Evolutionary conservation across 257 asterid genomes (phyloP).

Genomic region (Sherardia arvensis): DNA sequence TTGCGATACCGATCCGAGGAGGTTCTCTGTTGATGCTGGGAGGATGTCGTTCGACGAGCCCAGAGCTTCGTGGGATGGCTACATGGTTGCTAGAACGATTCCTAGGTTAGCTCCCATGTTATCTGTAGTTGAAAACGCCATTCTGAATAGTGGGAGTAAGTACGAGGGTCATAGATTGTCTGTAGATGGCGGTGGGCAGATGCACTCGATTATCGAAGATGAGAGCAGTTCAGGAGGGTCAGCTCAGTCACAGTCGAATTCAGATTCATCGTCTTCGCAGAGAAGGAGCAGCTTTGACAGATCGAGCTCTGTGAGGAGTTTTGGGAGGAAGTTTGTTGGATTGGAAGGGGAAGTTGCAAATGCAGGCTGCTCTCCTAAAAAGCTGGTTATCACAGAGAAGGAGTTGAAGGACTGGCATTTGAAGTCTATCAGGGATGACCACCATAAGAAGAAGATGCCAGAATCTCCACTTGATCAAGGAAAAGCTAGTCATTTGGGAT

Average conservation of each 20-base stretch:
- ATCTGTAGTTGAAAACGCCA: conserved; percentile 60
- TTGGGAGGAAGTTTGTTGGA: conserved; percentile 44
- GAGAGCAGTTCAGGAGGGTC: conserved; percentile 79
- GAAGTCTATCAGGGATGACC: conserved; percentile 38
- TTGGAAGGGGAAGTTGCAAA: conserved; percentile 41
- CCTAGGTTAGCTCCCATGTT: conserved; percentile 84
- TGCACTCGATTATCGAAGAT: conserved; percentile 79
- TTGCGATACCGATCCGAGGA: conserved; percentile 54
- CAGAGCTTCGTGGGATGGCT: conserved; percentile 98
- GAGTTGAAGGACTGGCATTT: conserved; percentile 82
- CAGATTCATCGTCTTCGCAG: conserved; percentile 80
- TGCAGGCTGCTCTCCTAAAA: conserved; percentile 45
- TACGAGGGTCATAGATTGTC: conserved; percentile 60
- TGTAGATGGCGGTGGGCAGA: conserved; percentile 77
- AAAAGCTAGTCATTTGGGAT: conserved; percentile 21
- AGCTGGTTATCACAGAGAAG: conserved; percentile 79
- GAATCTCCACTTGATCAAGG: conserved; percentile 25
- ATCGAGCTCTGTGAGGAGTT: conserved; percentile 79
- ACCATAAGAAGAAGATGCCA: conserved; percentile 22
- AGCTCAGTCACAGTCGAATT: conserved; percentile 63
- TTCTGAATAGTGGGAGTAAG: conserved; percentile 32
- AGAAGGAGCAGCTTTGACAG: conserved; percentile 79
- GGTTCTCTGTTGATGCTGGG: conserved; percentile 58
- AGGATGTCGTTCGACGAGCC: conserved; percentile 72
- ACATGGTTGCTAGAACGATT: conserved; percentile 77